A percentile compares a stretch with the other conserved stretches of the same genome.
These are phyloP conservation scores for Neopestalotiopsis clavispora DNA, from an alignment of 2,329 filamentous ascomycete species.

Conservation along the genomic window DNA sequence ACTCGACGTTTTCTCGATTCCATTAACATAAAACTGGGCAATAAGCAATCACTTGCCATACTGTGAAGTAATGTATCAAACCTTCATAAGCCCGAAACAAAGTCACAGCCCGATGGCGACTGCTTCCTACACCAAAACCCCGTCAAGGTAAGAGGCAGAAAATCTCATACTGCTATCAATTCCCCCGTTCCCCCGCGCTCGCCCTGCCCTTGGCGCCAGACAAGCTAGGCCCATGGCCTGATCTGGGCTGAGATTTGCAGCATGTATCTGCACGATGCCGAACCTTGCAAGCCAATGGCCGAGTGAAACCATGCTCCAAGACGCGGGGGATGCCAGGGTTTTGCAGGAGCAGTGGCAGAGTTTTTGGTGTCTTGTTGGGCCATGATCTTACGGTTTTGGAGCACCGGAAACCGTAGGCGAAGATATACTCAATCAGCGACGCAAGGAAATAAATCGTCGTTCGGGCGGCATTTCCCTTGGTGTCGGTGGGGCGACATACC, in stretches of 20 bases:
- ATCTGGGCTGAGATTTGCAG: constrained; percentile 9
- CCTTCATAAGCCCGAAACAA: not conserved
- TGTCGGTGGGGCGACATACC: not conserved
- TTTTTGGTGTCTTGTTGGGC: not conserved
- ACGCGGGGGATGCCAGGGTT: not conserved
- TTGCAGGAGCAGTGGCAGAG: not conserved
- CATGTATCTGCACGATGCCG: constrained; percentile 1
- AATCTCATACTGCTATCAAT: not conserved
- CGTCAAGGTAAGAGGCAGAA: not conserved
- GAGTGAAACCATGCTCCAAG: constrained; percentile 3
- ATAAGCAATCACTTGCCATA: not conserved
- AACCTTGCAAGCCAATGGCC: constrained; percentile 11
- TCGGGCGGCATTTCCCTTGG: not conserved
- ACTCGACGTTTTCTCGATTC: not conserved
- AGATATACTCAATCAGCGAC: not conserved
- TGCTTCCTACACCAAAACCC: not conserved
- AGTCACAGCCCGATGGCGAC: not conserved
- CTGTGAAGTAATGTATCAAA: not conserved
- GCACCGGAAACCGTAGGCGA: constrained; percentile 6
- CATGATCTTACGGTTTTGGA: not conserved
- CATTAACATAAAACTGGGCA: not conserved
- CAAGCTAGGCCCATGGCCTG: constrained; percentile 2
- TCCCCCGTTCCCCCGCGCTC: constrained; percentile 7
- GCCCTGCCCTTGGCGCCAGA: not conserved
- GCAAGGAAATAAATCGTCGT: not conserved